A percentile compares a stretch with the other conserved stretches of the same genome.
Evolutionary conservation across 345 rosid species (phyloP).

Genomic region (Clausena lansium): DNA sequence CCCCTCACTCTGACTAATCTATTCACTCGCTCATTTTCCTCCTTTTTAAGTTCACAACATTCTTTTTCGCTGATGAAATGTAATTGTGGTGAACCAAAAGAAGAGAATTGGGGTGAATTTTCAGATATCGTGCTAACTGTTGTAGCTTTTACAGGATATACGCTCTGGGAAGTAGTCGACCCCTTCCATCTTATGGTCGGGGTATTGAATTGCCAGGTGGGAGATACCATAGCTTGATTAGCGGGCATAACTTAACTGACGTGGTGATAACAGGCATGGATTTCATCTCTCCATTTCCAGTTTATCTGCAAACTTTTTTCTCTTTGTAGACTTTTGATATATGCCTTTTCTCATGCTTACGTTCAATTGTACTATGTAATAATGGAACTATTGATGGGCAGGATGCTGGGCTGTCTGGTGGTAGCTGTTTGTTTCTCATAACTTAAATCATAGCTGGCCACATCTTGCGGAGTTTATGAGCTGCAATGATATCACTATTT

Average conservation of each 20-base stretch:
- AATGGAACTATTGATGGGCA: conserved; percentile 70
- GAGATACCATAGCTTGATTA: conserved; percentile 46
- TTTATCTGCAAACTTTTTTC: background rate
- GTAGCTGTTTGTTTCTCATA: conserved; percentile 41
- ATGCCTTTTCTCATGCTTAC: background rate
- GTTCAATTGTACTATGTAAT: conserved; percentile 36
- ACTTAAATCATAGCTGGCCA: conserved; percentile 46
- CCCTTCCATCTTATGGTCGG: conserved; percentile 49
- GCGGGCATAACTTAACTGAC: conserved; percentile 35
- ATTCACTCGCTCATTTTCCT: background rate
- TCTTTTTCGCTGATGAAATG: background rate
- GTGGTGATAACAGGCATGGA: conserved; percentile 51
- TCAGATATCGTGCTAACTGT: background rate
- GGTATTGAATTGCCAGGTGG: conserved; percentile 45
- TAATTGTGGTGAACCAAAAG: background rate
- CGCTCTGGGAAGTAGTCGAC: conserved; percentile 37
- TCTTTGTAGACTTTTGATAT: background rate
- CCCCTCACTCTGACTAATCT: background rate
- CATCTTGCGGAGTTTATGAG: conserved; percentile 52
- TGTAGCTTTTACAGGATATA: conserved; percentile 30
- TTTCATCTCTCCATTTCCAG: background rate
- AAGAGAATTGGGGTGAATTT: background rate
- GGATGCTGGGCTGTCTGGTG: conserved; percentile 58
- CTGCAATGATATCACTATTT: conserved; percentile 40
- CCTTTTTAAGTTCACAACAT: background rate